These are phyloP conservation scores for Geosmithia flava DNA, from an alignment of 2,329 filamentous ascomycete genomes.

Conservation along the genomic window DNA sequence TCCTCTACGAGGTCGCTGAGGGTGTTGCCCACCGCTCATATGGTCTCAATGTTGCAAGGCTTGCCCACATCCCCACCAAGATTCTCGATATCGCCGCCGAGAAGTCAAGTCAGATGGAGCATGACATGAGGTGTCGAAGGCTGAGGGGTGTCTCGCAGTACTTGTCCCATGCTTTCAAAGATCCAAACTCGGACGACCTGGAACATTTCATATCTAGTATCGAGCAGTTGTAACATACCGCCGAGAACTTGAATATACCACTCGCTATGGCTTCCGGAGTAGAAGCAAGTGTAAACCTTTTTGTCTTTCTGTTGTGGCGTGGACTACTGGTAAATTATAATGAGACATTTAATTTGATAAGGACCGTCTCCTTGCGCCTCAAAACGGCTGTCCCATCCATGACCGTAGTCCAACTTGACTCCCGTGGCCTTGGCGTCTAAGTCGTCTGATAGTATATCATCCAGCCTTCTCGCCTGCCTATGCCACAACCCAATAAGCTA, in stretches of 20 bases:
- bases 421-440: neutral
- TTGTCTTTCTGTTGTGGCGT: neutral
- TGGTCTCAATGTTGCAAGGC: constrained; percentile 79
- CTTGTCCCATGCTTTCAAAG: constrained; percentile 26
- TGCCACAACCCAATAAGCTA: neutral
- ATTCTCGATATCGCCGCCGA: constrained; percentile 69
- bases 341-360: neutral
- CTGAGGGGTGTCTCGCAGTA: constrained; percentile 36
- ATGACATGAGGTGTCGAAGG: constrained; percentile 51
- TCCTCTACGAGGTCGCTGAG: constrained; percentile 83
- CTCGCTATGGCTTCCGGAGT: neutral
- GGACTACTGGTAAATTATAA: neutral
- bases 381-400: neutral
- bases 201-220: constrained; percentile 42
- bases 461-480: neutral
- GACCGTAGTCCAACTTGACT: neutral
- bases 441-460: neutral
- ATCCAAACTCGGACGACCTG: constrained; percentile 25
- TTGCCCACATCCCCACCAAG: constrained; percentile 67
- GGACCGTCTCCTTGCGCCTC: too few species aligned
- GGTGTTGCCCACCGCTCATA: constrained; percentile 92
- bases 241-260: neutral
- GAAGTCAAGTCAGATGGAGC: constrained; percentile 73
- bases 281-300: neutral
- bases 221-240: constrained; percentile 38